These are phyloP conservation scores for Phylloporus rhodoxanthus DNA, from an alignment of 768 basidiomycete species.

Conservation along the genomic window DNA sequence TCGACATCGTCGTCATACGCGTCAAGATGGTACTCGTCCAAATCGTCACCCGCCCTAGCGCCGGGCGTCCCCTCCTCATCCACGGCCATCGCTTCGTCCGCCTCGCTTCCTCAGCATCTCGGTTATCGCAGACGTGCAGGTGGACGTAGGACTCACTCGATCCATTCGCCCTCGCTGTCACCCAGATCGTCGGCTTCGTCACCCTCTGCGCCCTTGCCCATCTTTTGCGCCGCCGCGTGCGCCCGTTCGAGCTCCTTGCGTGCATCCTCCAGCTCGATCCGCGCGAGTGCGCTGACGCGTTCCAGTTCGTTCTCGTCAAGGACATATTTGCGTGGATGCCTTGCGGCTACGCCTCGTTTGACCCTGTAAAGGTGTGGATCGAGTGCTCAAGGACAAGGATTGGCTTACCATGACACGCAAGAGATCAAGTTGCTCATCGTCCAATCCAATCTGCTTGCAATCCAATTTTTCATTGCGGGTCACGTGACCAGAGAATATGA, in stretches of 20 bases:
- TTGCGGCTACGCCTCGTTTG: conserved; percentile 66
- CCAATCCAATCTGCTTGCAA: neutral
- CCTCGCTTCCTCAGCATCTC: conserved; percentile 35
- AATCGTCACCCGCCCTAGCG: conserved; percentile 47
- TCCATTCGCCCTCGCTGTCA: conserved; percentile 61
- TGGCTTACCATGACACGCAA: conserved; percentile 50
- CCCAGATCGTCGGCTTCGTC: conserved; percentile 55
- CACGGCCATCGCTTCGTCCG: conserved; percentile 59
- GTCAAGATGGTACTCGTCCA: conserved; percentile 86
- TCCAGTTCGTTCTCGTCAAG: conserved; percentile 87
- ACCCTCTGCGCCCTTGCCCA: conserved; percentile 62
- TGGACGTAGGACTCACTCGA: conserved; percentile 64
- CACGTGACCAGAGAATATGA: conserved; percentile 12
- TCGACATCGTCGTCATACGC: conserved; percentile 80
- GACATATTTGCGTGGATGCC: conserved; percentile 79
- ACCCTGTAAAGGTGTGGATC: conserved; percentile 45
- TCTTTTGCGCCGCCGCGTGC: conserved; percentile 65
- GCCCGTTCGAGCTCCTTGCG: conserved; percentile 78
- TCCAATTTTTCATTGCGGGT: conserved; percentile 8
- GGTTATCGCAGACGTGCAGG: conserved; percentile 10
- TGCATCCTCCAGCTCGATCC: conserved; percentile 87
- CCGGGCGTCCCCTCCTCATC: conserved; percentile 31
- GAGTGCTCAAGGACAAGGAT: neutral
- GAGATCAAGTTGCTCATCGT: conserved; percentile 61
- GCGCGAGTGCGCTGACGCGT: conserved; percentile 81